A percentile compares a stretch with the other conserved stretches of the same genome.
phyloP scores from a whole-genome alignment of 495 filamentous ascomycete species.

The Daldinia vernicosa region DNA sequence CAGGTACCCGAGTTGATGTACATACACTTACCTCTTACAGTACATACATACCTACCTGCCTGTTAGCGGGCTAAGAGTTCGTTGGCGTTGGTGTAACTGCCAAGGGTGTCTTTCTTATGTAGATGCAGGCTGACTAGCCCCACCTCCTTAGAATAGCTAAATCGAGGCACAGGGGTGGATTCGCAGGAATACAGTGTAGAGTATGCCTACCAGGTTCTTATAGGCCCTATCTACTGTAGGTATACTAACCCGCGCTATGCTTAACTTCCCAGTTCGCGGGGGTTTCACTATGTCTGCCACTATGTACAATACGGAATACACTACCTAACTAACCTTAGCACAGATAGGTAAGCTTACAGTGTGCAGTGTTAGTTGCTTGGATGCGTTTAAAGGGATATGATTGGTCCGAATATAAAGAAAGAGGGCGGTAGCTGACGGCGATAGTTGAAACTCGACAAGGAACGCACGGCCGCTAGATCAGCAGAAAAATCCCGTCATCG shows the following conservation, averaged over 20 bases:
- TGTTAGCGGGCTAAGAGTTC: conserved; percentile 12
- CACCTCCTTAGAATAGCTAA: conserved; percentile 36
- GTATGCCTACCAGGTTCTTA: not conserved
- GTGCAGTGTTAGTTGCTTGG: conserved; percentile 21
- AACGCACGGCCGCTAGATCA: conserved; percentile 36
- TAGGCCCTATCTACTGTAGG: not conserved
- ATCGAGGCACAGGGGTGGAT: conserved; percentile 8
- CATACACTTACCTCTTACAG: too few species aligned
- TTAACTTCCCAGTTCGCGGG: conserved; percentile 5
- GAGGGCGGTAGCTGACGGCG: conserved; percentile 37
- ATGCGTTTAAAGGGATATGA: conserved; percentile 8
- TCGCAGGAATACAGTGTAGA: not conserved
- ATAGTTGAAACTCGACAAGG: conserved; percentile 39
- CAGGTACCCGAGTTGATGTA: conserved; percentile 27
- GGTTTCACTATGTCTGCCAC: conserved; percentile 28
- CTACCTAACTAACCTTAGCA: too few species aligned
- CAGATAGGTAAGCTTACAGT: not conserved
- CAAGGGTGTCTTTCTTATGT: conserved; percentile 38
- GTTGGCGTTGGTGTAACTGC: conserved; percentile 40
- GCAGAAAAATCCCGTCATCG: conserved; percentile 29
- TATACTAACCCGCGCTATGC: conserved; percentile 5
- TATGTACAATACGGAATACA: too few species aligned
- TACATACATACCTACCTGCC: not conserved
- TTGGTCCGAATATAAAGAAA: conserved; percentile 25
- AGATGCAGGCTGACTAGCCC: conserved; percentile 40